Conservation (phyloP, 495 filamentous ascomycete genomes). For the Neurospora intermedia region DNA sequence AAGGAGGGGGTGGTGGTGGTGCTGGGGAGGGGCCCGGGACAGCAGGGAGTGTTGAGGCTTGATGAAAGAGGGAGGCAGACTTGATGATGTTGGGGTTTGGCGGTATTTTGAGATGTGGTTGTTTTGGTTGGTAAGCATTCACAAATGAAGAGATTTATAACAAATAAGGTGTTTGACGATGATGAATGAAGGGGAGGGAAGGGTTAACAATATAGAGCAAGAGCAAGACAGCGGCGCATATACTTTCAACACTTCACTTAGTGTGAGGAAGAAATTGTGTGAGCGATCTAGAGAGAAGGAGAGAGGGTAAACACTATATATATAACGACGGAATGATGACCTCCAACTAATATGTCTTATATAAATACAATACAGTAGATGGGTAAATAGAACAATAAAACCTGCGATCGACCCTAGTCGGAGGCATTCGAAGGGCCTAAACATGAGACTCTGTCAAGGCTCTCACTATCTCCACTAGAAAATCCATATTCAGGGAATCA, state of each 20-base stretch:
- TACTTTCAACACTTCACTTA: background rate
- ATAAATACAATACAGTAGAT: background rate
- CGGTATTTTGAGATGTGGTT: background rate
- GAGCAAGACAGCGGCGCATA: background rate
- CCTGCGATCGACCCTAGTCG: background rate
- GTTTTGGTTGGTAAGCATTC: background rate
- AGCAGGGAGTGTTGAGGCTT: background rate
- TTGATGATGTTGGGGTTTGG: background rate
- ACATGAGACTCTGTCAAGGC: background rate
- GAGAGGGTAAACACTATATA: background rate
- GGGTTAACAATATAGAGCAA: background rate
- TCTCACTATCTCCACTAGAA: background rate
- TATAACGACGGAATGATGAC: background rate
- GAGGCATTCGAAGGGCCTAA: background rate
- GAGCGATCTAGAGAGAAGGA: background rate
- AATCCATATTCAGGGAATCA: background rate
- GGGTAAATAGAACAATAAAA: background rate
- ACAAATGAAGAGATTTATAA: background rate
- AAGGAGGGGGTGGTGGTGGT: constrained; percentile 10
- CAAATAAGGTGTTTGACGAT: background rate
- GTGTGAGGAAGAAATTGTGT: background rate
- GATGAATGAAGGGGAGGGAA: background rate
- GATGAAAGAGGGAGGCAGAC: background rate
- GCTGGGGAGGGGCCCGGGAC: background rate
- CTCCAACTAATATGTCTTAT: background rate